Evolutionary conservation across 768 basidiomycete species (phyloP), one percentile per base, ranked within the genome.

Genomic region (Aureoboletus auriporus): DNA sequence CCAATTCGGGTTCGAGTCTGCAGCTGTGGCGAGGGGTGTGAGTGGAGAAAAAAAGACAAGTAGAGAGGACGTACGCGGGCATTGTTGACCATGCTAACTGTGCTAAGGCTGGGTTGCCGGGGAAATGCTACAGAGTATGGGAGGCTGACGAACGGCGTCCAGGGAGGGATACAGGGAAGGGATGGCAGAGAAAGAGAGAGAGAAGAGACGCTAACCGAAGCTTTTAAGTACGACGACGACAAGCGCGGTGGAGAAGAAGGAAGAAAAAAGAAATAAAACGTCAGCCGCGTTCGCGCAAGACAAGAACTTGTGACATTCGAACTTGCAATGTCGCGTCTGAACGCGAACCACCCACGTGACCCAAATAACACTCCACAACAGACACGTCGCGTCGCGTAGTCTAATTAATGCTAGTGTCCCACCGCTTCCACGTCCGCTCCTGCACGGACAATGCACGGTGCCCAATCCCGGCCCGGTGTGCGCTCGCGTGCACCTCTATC

Each of bases 1-100:
- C 81, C 72, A 40, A 77, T 70, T 58, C 88, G 81, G 53, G 71
- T 70, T 59, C 88, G 84, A 70, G 83, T 74, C 48, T 85, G 80
- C 58, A 83, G 65, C 87, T 90, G 54, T 51, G 55, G 55, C 35
- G 33, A 39, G 2, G 44, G 33, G 47, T 56, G 13, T 46, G 40
- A 10, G 54, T 36, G 47, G 28, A 40, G 5, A 23, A 27, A 47
- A 23, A 12, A 10, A 16, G 12, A 13, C 31, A 8, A 30, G 33
- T 0, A 14, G 33, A 13, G 51, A 51, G 38, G 50, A 66, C 76
- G 42, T 74, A 86, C 84, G 63, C 84, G 82, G 64, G 63, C 63
- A 63, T 78, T 72, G 73, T 72, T 79, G 61, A 82, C 78, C 81
- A 86, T 84, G 56, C 51, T 62, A 56, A 54, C 39, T 46, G 47